A percentile compares a stretch with the other conserved stretches of the same genome.
Conservation (phyloP, 345 rosid species). For the Rhizophora mangle region DNA sequence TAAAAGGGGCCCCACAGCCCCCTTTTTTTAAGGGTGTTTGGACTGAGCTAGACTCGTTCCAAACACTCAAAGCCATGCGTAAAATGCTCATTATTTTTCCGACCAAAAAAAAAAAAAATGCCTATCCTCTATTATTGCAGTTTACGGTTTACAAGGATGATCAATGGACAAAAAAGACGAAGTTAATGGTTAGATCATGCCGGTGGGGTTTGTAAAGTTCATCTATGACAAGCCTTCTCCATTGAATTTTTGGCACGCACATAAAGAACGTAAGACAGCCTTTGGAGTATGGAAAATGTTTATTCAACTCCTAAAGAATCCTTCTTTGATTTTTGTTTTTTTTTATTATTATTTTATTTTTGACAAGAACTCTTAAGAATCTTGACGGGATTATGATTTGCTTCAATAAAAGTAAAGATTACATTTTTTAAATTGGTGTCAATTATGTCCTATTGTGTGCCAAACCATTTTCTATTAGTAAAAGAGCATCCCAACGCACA, state of each 20-base stretch:
- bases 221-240: constrained; percentile 1
- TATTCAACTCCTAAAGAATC: constrained; percentile 12
- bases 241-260: constrained; percentile 14
- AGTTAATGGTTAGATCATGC: background rate
- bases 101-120: no score
- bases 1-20: no score
- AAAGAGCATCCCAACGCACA: constrained; percentile 18
- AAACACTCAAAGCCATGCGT: no score
- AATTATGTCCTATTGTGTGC: constrained; percentile 17
- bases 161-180: no score
- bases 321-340: no score
- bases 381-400: background rate
- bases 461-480: constrained; percentile 22
- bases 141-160: no score
- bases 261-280: constrained; percentile 15
- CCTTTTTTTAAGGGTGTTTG: no score
- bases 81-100: no score
- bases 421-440: background rate
- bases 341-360: no score
- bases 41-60: no score
- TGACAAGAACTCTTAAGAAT: constrained; percentile 5
- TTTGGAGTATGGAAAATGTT: background rate
- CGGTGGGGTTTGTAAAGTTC: background rate
- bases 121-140: no score
- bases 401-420: background rate